Conservation (phyloP, 257 asterid genomes). For the Przewalskia tangutica region DNA sequence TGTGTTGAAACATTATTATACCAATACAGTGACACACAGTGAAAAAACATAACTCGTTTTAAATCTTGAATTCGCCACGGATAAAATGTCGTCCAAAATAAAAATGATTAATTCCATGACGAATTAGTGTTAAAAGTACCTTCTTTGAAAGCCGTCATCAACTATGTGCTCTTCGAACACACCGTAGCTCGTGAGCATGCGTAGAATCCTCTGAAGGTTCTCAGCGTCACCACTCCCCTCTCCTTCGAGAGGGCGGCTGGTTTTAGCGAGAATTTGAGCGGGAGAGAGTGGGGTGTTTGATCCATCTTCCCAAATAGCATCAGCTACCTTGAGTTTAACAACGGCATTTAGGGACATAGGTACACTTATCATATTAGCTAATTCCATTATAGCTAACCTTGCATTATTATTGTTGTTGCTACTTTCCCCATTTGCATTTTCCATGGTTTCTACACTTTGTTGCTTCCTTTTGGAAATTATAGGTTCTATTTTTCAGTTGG, state of each 20-base stretch:
- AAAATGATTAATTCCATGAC: neutral
- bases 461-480: neutral
- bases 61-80: neutral
- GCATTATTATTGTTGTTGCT: neutral
- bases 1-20: too few relatives aligned
- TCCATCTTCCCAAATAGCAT: conserved; percentile 19
- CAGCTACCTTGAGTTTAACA: conserved; percentile 22
- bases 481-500: neutral
- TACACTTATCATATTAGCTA: conserved; percentile 26
- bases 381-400: conserved; percentile 17
- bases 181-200: conserved; percentile 19
- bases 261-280: conserved; percentile 11
- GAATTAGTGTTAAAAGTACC: neutral
- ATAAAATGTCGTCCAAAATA: neutral
- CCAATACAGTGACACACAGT: too few relatives aligned
- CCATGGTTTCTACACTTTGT: neutral
- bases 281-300: conserved; percentile 18
- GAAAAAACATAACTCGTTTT: too few relatives aligned
- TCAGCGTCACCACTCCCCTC: conserved; percentile 9
- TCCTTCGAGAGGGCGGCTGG: neutral
- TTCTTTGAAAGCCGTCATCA: conserved; percentile 2
- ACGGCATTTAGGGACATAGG: conserved; percentile 20
- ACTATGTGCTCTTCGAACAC: conserved; percentile 17
- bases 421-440: neutral
- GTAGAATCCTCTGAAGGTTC: conserved; percentile 19